Base-by-base conservation (phyloP, 2,329 filamentous ascomycete genomes). In the Aspergillus luchuensis region DNA sequence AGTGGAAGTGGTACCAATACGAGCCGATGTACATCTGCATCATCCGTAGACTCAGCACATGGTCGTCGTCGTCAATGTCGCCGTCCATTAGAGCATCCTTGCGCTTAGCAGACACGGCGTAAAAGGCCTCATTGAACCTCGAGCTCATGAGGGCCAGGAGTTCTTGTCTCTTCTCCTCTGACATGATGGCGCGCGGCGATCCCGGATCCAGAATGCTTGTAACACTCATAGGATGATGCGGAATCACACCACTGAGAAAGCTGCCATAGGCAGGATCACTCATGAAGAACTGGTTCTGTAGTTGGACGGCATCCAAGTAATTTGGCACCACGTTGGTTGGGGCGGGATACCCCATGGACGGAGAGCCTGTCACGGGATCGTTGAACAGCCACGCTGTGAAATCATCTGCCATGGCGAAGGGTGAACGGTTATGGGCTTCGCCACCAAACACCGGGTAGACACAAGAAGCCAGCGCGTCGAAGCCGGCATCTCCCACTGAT, bases 1-100 rank as follows among this genome's bases (percentile, higher is more conserved):
- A 90, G 74, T 95, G 96, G 71, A 97, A 96, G 74, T 97, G 90
- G 56, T 90, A 84, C 95, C 95, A 99, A 76, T 96, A 99, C 2
- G 92, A 96, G 10, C 88, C 86, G 66, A 96, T 92, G 71, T 97
- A 98, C 3, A 89, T 89, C 77, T 97, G 92, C 90, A 98, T 96
- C 91, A 97, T 97, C 69, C 90, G 87, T 69, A 93, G 83, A 74
- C 94, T 96, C 63, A 98, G 80, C 39, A 87, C 83, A 68, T 89
- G 87, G 28, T 76, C 76, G 48, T 84, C 80, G 51, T 82, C 80
- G 58, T 88, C 86, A 56, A 90, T 86, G 70, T 96, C 88, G 13
- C 93, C 94, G 28, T 92, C 88, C 58, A 96, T 80, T 25, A 97
- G 85, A 53, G 84, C 85, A 53, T 91, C 91, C 70, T 92, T 92